Conservation (phyloP, 2,329 filamentous ascomycete species). For the Claviceps spartinae region DNA sequence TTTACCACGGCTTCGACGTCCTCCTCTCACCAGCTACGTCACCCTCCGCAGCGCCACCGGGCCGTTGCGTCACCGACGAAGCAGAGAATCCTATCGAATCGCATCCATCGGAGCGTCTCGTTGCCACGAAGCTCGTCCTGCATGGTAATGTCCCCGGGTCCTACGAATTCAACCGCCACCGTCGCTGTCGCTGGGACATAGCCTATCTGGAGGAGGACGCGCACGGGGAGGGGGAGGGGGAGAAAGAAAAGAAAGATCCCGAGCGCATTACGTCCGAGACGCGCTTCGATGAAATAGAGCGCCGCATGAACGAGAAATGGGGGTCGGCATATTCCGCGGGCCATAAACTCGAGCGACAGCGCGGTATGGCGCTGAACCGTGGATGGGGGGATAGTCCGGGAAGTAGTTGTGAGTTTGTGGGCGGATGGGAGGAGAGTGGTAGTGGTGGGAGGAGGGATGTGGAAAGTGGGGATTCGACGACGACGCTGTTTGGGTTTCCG, state of each 20-base stretch:
- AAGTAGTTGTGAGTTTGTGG: conserved; percentile 74
- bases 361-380: conserved; percentile 79
- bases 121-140: conserved; percentile 82
- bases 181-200: conserved; percentile 78
- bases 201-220: conserved; percentile 29
- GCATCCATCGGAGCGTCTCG: conserved; percentile 48
- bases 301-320: conserved; percentile 56
- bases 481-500: conserved; percentile 85
- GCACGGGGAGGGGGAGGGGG: neutral
- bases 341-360: conserved; percentile 36
- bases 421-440: conserved; percentile 69
- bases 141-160: conserved; percentile 93
- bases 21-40: conserved; percentile 66
- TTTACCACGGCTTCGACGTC: conserved; percentile 86
- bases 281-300: conserved; percentile 59
- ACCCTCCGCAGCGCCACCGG: conserved; percentile 47
- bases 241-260: conserved; percentile 21
- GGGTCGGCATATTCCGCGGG: conserved; percentile 47
- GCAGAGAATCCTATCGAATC: conserved; percentile 23
- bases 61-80: conserved; percentile 9
- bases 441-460: conserved; percentile 43
- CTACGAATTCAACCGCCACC: conserved; percentile 91
- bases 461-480: conserved; percentile 46
- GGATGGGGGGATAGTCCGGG: conserved; percentile 87
- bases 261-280: conserved; percentile 59